Evolutionary conservation across 1,284 basidiomycete species (phyloP).

Genomic region (Ganoderma lingzhi): DNA sequence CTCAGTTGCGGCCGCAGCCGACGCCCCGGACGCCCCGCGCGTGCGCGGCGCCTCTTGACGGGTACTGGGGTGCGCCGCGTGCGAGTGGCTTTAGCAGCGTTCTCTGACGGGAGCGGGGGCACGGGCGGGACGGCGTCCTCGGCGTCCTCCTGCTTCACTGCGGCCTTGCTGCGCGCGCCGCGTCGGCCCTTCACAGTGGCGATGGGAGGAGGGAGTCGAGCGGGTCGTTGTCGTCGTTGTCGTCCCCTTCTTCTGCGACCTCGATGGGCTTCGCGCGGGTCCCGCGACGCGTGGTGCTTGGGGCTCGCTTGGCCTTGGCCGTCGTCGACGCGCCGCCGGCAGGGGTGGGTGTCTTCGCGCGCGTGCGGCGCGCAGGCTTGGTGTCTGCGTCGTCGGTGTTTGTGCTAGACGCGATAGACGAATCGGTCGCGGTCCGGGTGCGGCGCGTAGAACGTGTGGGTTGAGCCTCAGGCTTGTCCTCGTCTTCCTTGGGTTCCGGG

Average conservation of each 20-base stretch:
- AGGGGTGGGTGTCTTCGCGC: conserved; percentile 34
- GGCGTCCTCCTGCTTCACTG: conserved; percentile 39
- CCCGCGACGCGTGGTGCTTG: conserved; percentile 27
- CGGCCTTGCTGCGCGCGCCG: conserved; percentile 36
- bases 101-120: background rate
- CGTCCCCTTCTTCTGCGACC: conserved; percentile 23
- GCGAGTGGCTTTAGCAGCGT: conserved; percentile 23
- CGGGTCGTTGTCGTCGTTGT: conserved; percentile 30
- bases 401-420: conserved; percentile 24
- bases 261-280: conserved; percentile 32
- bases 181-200: conserved; percentile 30
- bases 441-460: conserved; percentile 21
- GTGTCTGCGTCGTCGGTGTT: conserved; percentile 21
- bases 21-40: conserved; percentile 15
- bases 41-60: conserved; percentile 26
- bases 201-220: conserved; percentile 32
- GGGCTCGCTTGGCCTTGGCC: conserved; percentile 20
- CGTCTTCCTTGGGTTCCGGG: conserved; percentile 26
- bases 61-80: conserved; percentile 28
- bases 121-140: conserved; percentile 23
- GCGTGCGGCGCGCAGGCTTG: conserved; percentile 33
- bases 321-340: conserved; percentile 13
- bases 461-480: conserved; percentile 21
- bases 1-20: conserved; percentile 24
- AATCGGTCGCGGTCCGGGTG: conserved; percentile 26